phyloP scores from a whole-genome alignment of 495 filamentous ascomycete species.

The Penicillium waksmanii region DNA sequence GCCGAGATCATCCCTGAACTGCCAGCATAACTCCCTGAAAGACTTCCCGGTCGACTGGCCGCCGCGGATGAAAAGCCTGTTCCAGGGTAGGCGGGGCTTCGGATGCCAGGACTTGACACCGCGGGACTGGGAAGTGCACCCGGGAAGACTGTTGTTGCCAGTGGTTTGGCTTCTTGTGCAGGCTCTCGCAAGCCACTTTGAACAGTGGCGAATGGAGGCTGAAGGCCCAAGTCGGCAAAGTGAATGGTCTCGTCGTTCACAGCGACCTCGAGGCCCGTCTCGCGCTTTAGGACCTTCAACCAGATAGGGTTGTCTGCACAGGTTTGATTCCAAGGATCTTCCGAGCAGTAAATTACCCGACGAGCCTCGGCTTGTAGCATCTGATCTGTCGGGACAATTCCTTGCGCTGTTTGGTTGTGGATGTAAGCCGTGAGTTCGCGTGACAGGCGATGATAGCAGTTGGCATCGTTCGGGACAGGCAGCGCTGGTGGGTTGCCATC shows the following conservation, averaged over 20 bases:
- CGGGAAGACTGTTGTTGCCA: constrained; percentile 30
- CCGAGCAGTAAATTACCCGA: constrained; percentile 64
- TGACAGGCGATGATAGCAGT: constrained; percentile 57
- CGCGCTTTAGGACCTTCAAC: constrained; percentile 69
- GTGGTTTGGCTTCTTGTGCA: constrained; percentile 36
- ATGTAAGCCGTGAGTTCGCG: constrained; percentile 62
- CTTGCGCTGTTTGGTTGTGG: constrained; percentile 47
- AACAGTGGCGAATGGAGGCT: constrained; percentile 44
- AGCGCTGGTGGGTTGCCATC: constrained; percentile 26
- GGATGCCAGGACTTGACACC: constrained; percentile 38
- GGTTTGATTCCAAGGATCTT: constrained; percentile 75
- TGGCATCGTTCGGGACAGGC: constrained; percentile 41
- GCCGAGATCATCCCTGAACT: constrained; percentile 40
- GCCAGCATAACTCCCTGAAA: constrained; percentile 45
- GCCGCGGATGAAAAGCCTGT: constrained; percentile 43
- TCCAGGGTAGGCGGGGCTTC: constrained; percentile 39
- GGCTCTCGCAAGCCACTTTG: constrained; percentile 35
- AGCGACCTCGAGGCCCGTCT: constrained; percentile 53
- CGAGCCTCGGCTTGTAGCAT: constrained; percentile 67
- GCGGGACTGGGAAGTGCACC: constrained; percentile 34
- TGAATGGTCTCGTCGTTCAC: constrained; percentile 40
- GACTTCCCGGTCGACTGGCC: constrained; percentile 42
- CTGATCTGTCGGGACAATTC: constrained; percentile 59
- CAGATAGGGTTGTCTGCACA: constrained; percentile 67
- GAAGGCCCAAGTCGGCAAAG: constrained; percentile 43